Base-by-base conservation (phyloP, 306 rosid species). In the Begonia fuchsioides region DNA sequence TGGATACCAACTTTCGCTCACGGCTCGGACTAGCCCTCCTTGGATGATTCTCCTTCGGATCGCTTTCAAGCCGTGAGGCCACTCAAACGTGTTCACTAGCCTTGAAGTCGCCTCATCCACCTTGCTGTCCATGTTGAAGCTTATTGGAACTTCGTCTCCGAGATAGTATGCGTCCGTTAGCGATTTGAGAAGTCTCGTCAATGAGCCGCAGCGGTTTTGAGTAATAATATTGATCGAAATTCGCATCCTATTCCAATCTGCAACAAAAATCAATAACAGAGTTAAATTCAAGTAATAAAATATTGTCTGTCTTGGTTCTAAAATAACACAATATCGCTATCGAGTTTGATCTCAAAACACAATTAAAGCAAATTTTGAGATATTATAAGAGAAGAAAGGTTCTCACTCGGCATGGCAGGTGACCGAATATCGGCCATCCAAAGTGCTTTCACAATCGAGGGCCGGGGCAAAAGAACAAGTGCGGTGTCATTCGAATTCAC, bases 1-100 rank as follows among this genome's bases (percentile, higher is more conserved):
- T 6, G 98, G 98, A 47, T 85, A 90, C 98, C 98, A 90, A 43
- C 98, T 90, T 65, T 90, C 96, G 56, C 98, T 85, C 11, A 90
- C 94, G 1, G 98, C 98, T 50, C 98, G 58, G 17, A 90, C 82
- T 2, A 90, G 94, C 26, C 98, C 98, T 52, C 98, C 98, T 76
- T 90, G 95, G 53, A 90, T 77, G 70, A 90, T 90, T 66, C 98
- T 75, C 53, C 98, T 77, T 56, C 86, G 71, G 9, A 85, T 66
- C 51, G 81, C 79, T 67, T 90, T 90, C 2, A 85, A 78, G 6
- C 98, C 98, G 62, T 85, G 98, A 58, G 95, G 87, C 98, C 98
- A 90, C 8, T 77, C 65, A 46, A 90, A 73, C 59, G 95, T 55
- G 47, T 68, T 58, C 11, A 81, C 81, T 15, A 85, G 69, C 56